Percentiles rank a stretch among this genome's conserved stretches.
These are phyloP conservation scores for Ganoderma multipileum DNA, from an alignment of 1,284 basidiomycete genomes.

Conservation along the genomic window DNA sequence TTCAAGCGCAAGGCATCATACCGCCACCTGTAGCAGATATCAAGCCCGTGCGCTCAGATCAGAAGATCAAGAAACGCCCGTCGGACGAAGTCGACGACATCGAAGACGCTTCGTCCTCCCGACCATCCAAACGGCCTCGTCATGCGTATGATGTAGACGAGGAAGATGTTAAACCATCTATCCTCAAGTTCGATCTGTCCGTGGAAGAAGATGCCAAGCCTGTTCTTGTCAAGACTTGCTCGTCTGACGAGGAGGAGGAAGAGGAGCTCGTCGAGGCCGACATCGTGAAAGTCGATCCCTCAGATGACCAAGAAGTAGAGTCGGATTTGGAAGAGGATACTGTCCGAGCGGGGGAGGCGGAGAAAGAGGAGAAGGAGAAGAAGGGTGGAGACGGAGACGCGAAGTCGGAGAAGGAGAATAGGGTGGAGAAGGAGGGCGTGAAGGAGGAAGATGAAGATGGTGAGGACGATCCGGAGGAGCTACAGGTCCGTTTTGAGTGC, in stretches of 20 bases:
- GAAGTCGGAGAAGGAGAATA: neutral
- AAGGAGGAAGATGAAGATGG: neutral
- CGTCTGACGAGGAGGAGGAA: slow-evolving; percentile 8
- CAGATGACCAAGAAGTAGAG: slow-evolving; percentile 5
- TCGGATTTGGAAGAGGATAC: neutral
- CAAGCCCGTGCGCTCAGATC: neutral
- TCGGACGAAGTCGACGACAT: neutral
- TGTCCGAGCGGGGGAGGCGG: too few relatives aligned
- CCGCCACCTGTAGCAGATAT: slow-evolving; percentile 9
- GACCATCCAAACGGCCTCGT: neutral
- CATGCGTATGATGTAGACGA: neutral
- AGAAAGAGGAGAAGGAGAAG: neutral
- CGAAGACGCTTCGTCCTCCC: neutral
- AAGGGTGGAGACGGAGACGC: neutral
- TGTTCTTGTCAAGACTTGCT: neutral
- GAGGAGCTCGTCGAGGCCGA: slow-evolving; percentile 2
- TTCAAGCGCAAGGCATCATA: slow-evolving; percentile 25
- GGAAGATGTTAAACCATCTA: slow-evolving; percentile 7
- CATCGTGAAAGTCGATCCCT: neutral
- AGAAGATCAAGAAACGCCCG: slow-evolving; percentile 2
- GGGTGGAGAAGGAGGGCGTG: neutral
- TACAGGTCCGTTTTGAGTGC: slow-evolving; percentile 4
- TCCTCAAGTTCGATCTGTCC: neutral
- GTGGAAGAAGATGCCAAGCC: slow-evolving; percentile 10
- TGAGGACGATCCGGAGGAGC: slow-evolving; percentile 4